These are phyloP conservation scores for Ogataea ramenticola DNA, from an alignment of 805 yeast genomes.

Conservation along the genomic window DNA sequence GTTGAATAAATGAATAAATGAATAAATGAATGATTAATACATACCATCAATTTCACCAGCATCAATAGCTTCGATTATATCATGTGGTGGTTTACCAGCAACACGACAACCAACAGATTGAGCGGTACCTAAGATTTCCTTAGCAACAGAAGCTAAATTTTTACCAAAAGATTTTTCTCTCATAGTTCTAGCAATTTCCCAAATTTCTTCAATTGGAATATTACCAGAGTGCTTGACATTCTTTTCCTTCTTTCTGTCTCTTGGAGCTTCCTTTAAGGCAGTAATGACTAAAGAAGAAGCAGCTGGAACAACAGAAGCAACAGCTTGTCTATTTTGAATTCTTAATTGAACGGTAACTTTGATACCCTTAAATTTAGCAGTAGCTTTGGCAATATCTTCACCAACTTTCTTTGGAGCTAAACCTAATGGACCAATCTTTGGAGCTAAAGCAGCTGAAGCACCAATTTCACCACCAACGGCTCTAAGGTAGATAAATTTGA, in stretches of 20 bases:
- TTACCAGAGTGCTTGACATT: slow-evolving; percentile 99
- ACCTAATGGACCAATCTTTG: slow-evolving; percentile 99
- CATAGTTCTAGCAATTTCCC: slow-evolving; percentile 97
- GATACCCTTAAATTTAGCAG: slow-evolving; percentile 98
- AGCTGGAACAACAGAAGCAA: slow-evolving; percentile 97
- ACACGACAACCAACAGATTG: slow-evolving; percentile 99
- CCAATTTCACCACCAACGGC: slow-evolving; percentile 99
- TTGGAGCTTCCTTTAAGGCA: slow-evolving; percentile 99
- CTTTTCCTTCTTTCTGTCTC: slow-evolving; percentile 99
- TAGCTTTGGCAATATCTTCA: slow-evolving; percentile 99
- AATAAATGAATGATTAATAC: slow-evolving; percentile 22
- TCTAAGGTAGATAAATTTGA: slow-evolving; percentile 96
- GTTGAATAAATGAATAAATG: no score
- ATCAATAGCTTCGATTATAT: slow-evolving; percentile 95
- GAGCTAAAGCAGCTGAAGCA: slow-evolving; percentile 99
- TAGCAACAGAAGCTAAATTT: slow-evolving; percentile 92
- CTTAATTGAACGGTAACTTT: slow-evolving; percentile 97
- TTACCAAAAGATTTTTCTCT: slow-evolving; percentile 96
- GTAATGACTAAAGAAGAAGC: slow-evolving; percentile 98
- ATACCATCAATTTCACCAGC: slow-evolving; percentile 90
- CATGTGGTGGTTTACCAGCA: slow-evolving; percentile 99
- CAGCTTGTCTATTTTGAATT: slow-evolving; percentile 99
- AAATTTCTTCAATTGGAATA: slow-evolving; percentile 93
- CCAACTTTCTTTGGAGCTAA: slow-evolving; percentile 99
- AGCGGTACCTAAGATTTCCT: slow-evolving; percentile 99